phyloP scores from a whole-genome alignment of 805 yeast genomes.

The Wickerhamomyces xylosicus region DNA sequence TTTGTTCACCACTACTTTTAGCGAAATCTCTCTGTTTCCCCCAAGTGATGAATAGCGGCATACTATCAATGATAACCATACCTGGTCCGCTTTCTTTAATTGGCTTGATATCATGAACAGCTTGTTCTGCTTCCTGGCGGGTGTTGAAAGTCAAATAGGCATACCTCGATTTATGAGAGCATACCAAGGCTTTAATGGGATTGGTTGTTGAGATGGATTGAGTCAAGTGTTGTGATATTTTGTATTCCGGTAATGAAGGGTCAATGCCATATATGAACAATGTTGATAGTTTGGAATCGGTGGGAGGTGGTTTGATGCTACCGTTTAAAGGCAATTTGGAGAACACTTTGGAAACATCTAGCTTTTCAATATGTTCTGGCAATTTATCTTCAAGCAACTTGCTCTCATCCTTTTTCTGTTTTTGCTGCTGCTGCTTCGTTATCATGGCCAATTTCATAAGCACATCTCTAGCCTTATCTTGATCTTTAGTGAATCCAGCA shows the following conservation, averaged over 20 bases:
- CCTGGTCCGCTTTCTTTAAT: neutral
- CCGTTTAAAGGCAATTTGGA: constrained; percentile 64
- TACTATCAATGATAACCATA: constrained; percentile 1
- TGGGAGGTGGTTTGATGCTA: constrained; percentile 33
- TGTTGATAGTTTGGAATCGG: constrained; percentile 31
- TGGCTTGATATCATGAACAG: neutral
- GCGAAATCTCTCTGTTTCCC: neutral
- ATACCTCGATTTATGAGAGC: neutral
- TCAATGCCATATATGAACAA: constrained; percentile 72
- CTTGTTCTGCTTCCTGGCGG: neutral
- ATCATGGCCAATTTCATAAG: constrained; percentile 30
- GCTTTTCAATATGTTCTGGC: constrained; percentile 15
- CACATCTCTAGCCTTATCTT: constrained; percentile 38
- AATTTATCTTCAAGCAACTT: constrained; percentile 1
- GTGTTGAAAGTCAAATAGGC: neutral
- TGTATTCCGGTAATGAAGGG: constrained; percentile 55
- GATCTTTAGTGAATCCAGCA: constrained; percentile 23
- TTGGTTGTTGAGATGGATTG: neutral
- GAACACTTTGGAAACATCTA: constrained; percentile 41
- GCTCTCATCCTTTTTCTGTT: constrained; percentile 3
- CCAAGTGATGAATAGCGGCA: constrained; percentile 1
- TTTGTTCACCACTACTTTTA: neutral
- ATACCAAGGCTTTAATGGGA: neutral
- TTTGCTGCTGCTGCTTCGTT: constrained; percentile 6
- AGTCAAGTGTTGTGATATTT: constrained; percentile 38